Percentiles rank a stretch among this genome's conserved stretches.
phyloP scores from a whole-genome alignment of 2,329 filamentous ascomycete genomes.

The Tolypocladium album region DNA sequence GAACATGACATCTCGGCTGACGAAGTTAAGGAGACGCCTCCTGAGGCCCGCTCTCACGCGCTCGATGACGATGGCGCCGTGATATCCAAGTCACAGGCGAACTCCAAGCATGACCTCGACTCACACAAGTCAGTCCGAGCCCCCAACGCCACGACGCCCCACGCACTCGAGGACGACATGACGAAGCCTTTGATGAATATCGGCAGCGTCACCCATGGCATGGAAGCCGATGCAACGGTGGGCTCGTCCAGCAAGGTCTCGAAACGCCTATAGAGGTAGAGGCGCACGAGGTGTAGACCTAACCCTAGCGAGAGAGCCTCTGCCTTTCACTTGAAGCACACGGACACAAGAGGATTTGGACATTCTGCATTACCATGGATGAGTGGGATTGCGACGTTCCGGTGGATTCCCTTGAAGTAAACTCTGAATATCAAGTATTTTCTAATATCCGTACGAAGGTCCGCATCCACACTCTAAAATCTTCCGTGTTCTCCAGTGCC shows the following conservation, averaged over 20 bases:
- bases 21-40: not conserved
- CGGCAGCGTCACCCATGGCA: not conserved
- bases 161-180: conserved; percentile 4
- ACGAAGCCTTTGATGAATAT: not conserved
- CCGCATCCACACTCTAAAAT: not conserved
- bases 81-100: not conserved
- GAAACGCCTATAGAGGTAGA: not conserved
- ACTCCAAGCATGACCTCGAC: conserved; percentile 2
- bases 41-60: not conserved
- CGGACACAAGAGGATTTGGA: not conserved
- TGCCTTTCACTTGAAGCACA: not conserved
- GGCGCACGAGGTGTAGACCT: not conserved
- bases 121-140: not conserved
- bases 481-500: not conserved
- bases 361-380: not conserved
- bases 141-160: not conserved
- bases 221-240: not conserved
- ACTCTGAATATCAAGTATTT: not conserved
- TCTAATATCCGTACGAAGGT: not conserved
- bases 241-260: not conserved
- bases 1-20: conserved; percentile 3
- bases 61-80: conserved; percentile 2
- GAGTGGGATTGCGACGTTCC: not conserved
- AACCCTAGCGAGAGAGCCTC: too few relatives aligned
- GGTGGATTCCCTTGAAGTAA: not conserved